Base-by-base conservation (phyloP, 208 protist genomes). In the Leishmania guyanensis region DNA sequence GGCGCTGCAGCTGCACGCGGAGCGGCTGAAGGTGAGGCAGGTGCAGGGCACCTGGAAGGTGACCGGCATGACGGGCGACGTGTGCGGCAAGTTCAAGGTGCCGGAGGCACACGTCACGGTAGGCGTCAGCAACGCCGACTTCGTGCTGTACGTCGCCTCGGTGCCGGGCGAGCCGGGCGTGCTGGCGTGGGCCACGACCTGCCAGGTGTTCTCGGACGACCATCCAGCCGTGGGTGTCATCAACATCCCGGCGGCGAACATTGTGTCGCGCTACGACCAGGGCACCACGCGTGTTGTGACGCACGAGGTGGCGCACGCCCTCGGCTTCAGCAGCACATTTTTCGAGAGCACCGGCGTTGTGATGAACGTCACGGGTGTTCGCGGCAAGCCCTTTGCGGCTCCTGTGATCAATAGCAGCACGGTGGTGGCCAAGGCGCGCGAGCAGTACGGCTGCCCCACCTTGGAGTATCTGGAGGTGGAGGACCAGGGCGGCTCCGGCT, bases 221-320 rank as follows among this genome's bases (percentile, higher is more conserved):
- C 86, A 75, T 0, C 89, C 90, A 16, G 39, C 89, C 33, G 76
- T 89, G 48, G 92, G 87, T 20, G 88, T 89, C 29, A 77, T 85
- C 20, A 94, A 94, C 80, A 66, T 96, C 22, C 80, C 83, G 5
- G 85, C 92, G 3, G 72, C 50, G 53, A 65, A 85, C 69, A 81
- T 94, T 62, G 10, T 10, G 39, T 48, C 51, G 1, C 12, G 4
- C n/a, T 65, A 79, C 51, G 75, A 79, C 33, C 64, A 72, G 33
- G 3, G 22, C 33, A 79, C 50, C 20, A 78, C 86, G 5, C 86
- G 87, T 64, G 65, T 73, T 12, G 75, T 92, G 6, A 79, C 89
- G 9, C 96, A 98, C 76, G 95, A 97, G 85, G 81, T 98, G 0
- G 81, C 93, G 9, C 96, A 98, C 87, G 91, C 93, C 22, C 83